Evolutionary conservation across 2,329 filamentous ascomycete species (phyloP).

Genomic region (Lizonia empirigonia): DNA sequence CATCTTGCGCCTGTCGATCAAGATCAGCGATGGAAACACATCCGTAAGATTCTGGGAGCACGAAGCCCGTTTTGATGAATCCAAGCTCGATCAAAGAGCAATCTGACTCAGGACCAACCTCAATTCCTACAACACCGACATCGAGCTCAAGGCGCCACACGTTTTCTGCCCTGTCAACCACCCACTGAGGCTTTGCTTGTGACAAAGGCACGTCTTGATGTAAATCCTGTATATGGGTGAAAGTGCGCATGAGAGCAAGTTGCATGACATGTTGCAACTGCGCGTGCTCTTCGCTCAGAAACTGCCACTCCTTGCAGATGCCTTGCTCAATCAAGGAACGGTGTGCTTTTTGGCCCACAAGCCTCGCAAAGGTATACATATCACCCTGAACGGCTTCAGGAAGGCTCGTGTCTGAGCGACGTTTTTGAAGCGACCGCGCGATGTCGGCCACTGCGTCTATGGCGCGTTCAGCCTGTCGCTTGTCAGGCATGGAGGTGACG

Average conservation of each 20-base stretch:
- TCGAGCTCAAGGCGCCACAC: slow-evolving; percentile 24
- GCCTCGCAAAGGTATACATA: neutral
- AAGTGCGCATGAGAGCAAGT: neutral
- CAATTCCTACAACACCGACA: slow-evolving; percentile 7
- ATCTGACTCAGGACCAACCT: slow-evolving; percentile 1
- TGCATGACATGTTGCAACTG: neutral
- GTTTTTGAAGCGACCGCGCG: neutral
- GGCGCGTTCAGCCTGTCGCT: neutral
- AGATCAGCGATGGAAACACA: neutral
- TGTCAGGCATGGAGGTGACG: neutral
- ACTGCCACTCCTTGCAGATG: slow-evolving; percentile 7
- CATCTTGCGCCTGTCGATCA: neutral
- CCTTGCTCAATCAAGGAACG: slow-evolving; percentile 1
- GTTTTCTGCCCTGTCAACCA: slow-evolving; percentile 1
- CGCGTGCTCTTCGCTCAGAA: neutral
- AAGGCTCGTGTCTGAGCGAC: neutral
- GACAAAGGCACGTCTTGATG: neutral
- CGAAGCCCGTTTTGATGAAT: slow-evolving; percentile 1
- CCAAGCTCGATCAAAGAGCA: slow-evolving; percentile 2
- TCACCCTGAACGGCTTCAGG: neutral
- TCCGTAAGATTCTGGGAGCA: slow-evolving; percentile 7
- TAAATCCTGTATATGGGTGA: neutral
- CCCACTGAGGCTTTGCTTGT: slow-evolving; percentile 5
- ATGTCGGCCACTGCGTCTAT: neutral
- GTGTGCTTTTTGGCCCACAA: neutral